Evolutionary conservation across 495 filamentous ascomycete genomes (phyloP).

Genomic region (Achaetomiella virescens): DNA sequence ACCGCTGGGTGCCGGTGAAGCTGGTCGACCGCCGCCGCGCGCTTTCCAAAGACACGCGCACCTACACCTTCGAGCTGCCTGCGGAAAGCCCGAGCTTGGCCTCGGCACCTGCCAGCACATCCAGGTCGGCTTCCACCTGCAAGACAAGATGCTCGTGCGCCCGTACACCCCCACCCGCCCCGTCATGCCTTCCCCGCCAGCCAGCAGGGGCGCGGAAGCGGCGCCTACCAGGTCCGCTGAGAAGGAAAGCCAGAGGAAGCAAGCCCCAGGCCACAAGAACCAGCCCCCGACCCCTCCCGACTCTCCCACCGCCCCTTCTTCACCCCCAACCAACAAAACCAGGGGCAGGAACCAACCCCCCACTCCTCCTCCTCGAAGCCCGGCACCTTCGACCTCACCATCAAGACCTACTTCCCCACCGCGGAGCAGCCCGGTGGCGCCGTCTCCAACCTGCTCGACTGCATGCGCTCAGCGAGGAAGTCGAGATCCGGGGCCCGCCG

Average conservation of each 20-base stretch:
- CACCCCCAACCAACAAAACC: background rate
- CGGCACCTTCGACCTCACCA: constrained; percentile 8
- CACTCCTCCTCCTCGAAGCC: background rate
- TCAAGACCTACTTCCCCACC: constrained; percentile 13
- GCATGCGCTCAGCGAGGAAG: constrained; percentile 37
- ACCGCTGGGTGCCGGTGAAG: constrained; percentile 20
- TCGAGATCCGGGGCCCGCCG: constrained; percentile 46
- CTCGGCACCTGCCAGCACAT: constrained; percentile 32
- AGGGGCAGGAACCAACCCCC: background rate
- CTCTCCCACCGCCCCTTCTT: background rate
- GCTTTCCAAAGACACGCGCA: constrained; percentile 23
- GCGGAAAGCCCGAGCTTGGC: constrained; percentile 19
- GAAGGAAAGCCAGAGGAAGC: background rate
- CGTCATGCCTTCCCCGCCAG: background rate
- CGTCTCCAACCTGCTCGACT: constrained; percentile 35
- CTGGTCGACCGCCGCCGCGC: constrained; percentile 15
- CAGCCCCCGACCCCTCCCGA: background rate
- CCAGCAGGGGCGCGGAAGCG: background rate
- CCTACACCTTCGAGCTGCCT: constrained; percentile 29
- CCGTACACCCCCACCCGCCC: constrained; percentile 15
- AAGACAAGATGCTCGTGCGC: constrained; percentile 22
- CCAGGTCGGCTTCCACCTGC: constrained; percentile 29
- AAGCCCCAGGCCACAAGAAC: background rate
- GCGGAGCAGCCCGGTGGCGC: constrained; percentile 9
- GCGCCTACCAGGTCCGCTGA: background rate